A percentile compares a stretch with the other conserved stretches of the same genome.
Conservation (phyloP, 257 asterid species). For the Solanum rostratum region DNA sequence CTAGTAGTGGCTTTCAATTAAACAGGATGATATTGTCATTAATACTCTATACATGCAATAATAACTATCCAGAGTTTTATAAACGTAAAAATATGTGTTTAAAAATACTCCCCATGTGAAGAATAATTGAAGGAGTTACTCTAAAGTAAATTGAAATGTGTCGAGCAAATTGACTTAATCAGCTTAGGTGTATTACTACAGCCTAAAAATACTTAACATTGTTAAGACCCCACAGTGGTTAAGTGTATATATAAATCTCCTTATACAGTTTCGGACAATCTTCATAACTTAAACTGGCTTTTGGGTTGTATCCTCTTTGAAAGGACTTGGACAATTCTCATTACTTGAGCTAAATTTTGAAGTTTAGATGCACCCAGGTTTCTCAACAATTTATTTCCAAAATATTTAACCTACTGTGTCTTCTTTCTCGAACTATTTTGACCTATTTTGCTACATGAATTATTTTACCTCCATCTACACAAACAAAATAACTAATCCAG, state of each 20-base stretch:
- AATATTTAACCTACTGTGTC: too few species aligned
- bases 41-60: neutral
- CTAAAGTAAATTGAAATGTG: neutral
- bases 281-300: neutral
- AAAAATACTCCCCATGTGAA: neutral
- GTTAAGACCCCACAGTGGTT: neutral
- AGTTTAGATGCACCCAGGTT: too few species aligned
- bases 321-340: too few species aligned
- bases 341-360: too few species aligned
- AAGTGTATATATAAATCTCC: neutral
- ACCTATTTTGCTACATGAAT: too few species aligned
- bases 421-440: too few species aligned
- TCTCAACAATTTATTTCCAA: too few species aligned
- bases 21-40: neutral
- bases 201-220: neutral
- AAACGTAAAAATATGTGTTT: neutral
- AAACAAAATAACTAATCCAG: neutral
- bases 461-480: too few species aligned
- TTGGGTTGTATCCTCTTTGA: neutral
- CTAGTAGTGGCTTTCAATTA: neutral
- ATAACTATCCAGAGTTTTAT: neutral
- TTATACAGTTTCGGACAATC: neutral
- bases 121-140: neutral
- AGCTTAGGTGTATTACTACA: neutral
- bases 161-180: neutral